Conservation (phyloP, 169 alveolate genomes). For the Plasmodium fragile region DNA sequence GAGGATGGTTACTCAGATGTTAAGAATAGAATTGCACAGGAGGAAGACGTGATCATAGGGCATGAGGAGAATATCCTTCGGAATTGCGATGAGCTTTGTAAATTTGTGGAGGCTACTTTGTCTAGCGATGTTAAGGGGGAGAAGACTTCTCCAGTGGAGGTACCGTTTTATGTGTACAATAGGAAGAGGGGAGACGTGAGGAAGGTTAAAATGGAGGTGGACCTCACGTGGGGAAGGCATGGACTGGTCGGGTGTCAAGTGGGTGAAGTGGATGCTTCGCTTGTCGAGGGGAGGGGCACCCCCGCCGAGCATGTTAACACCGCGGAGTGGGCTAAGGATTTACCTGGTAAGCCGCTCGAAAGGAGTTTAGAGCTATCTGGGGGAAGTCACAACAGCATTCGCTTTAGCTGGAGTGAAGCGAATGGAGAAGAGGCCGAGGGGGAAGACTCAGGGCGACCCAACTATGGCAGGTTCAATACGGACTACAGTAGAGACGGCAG, state of each 20-base stretch:
- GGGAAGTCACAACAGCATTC: background rate
- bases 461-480: background rate
- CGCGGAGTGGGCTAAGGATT: background rate
- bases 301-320: background rate
- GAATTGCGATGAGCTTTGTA: conserved; percentile 30
- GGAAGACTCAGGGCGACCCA: background rate
- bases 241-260: conserved; percentile 83
- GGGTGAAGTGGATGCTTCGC: conserved; percentile 77
- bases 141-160: background rate
- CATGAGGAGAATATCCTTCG: conserved; percentile 42
- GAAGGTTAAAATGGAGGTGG: conserved; percentile 72
- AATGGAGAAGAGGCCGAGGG: background rate
- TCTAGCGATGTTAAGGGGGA: background rate
- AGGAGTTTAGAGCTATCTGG: background rate
- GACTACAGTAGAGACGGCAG: background rate
- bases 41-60: conserved; percentile 81
- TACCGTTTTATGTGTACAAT: conserved; percentile 77
- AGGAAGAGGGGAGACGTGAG: conserved; percentile 77
- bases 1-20: conserved; percentile 81
- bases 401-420: background rate
- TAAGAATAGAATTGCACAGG: conserved; percentile 79
- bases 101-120: background rate
- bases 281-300: background rate
- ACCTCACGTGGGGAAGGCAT: conserved; percentile 78
- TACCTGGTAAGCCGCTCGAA: background rate